These are phyloP conservation scores for Aureococcus anophagefferens DNA, from an alignment of 108 stramenopile genomes.

Conservation along the genomic window DNA sequence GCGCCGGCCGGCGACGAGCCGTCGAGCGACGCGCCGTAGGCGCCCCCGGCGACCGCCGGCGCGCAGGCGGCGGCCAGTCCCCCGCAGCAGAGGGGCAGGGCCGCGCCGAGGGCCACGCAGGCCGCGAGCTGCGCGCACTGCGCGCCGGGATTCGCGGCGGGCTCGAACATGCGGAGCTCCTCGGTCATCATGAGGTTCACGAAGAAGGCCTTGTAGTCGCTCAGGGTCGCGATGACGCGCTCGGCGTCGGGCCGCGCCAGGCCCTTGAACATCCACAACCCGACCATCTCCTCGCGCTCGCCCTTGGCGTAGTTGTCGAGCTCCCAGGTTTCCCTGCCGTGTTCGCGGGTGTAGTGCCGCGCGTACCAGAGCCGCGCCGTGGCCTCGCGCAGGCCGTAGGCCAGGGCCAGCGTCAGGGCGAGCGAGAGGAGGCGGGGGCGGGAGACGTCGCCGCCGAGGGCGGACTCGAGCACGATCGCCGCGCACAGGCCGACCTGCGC, in stretches of 20 bases:
- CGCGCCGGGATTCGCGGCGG: too few relatives aligned
- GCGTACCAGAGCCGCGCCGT: background rate
- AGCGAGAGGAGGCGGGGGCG: too few relatives aligned
- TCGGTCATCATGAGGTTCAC: constrained; percentile 95
- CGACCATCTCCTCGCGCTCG: constrained; percentile 88
- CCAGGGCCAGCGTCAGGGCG: background rate
- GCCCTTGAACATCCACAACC: constrained; percentile 62
- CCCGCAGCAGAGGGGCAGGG: too few relatives aligned
- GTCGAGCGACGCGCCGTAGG: too few relatives aligned
- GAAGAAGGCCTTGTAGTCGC: constrained; percentile 90
- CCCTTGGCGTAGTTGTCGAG: constrained; percentile 86
- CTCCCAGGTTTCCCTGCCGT: constrained; percentile 78
- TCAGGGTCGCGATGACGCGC: constrained; percentile 67
- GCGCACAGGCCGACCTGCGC: too few relatives aligned
- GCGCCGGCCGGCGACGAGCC: too few relatives aligned
- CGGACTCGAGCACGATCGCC: too few relatives aligned
- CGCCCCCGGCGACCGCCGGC: too few relatives aligned
- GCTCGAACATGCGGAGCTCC: constrained; percentile 49
- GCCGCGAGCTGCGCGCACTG: too few relatives aligned
- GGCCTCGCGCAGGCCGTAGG: background rate
- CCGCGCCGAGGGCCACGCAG: too few relatives aligned
- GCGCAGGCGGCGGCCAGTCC: too few relatives aligned
- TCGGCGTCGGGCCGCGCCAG: constrained; percentile 69
- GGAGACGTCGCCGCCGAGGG: too few relatives aligned
- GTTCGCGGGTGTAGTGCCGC: background rate